Percentiles rank a stretch among this genome's conserved stretches.
Conservation (phyloP, 441 rosid species). For the Gossypium aridum region DNA sequence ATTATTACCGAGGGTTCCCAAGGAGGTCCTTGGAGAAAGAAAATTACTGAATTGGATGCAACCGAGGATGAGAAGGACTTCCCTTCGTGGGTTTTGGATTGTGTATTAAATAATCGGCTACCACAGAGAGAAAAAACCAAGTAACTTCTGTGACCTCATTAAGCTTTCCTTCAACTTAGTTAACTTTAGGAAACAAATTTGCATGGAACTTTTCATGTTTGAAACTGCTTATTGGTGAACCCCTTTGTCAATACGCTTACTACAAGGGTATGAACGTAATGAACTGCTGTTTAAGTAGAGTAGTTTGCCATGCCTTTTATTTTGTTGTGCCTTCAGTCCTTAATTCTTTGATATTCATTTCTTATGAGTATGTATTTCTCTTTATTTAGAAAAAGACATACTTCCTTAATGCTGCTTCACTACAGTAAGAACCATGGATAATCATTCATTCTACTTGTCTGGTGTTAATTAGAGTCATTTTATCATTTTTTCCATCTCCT, state of each 20-base stretch:
- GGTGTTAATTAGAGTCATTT: neutral
- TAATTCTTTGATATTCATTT: neutral
- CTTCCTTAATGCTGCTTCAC: neutral
- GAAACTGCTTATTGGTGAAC: neutral
- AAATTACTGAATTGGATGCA: constrained; percentile 85
- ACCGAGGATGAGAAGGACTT: constrained; percentile 95
- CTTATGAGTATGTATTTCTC: neutral
- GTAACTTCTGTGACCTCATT: constrained; percentile 33
- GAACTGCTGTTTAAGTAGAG: neutral
- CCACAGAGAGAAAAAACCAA: constrained; percentile 95
- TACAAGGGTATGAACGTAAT: neutral
- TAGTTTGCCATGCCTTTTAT: neutral
- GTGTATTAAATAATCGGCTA: constrained; percentile 82
- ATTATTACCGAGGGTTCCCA: constrained; percentile 93
- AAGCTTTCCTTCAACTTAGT: neutral
- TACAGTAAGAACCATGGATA: neutral
- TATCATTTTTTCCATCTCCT: neutral
- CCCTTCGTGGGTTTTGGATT: constrained; percentile 96
- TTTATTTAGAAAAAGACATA: neutral
- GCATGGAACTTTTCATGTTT: neutral
- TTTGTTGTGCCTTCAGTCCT: neutral
- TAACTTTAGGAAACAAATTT: neutral
- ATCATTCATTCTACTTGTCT: neutral
- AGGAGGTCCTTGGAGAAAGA: constrained; percentile 98
- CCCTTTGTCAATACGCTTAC: neutral